Base-by-base conservation (phyloP, 2,329 filamentous ascomycete species). In the Stylonectria norvegica region DNA sequence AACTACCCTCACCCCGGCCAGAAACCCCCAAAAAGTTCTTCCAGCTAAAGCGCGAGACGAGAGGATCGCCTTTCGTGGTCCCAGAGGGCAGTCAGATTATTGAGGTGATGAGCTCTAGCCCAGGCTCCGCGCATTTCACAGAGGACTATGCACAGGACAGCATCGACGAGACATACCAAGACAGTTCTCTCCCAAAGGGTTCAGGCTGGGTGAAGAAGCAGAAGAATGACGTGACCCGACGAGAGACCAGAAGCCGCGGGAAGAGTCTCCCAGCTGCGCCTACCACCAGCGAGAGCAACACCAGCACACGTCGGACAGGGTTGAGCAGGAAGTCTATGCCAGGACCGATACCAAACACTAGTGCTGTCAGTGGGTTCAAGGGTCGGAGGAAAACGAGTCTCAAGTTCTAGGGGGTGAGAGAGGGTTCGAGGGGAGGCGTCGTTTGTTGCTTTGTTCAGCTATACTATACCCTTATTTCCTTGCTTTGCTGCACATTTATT, bases 51-150 rank as follows among this genome's bases (percentile, higher is more conserved):
- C 47, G 29, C 30, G 33, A 34, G 15, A 52, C 49, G 32, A 39
- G 31, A 31, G 38, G 43, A 9, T 52, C 57, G 5, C 47, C 49
- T 1, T 64, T 58, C 35, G 31, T 40, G 15, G 30, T 58, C 19
- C 62, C 56, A 5, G 48, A 53, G n/a, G 60, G 57, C 5, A 63
- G 53, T 17, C 59, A 65, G 42, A 54, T 62, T 20, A 57, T 66
- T 17, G n/a, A n/a, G n/a, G 44, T 55, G 12, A 19, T 66, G 28
- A 57, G 53, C 25, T 64, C 61, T 6, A 61, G 56, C 36, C 48
- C 58, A 3, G 28, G 36, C 23, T 48, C 50, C 15, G 40, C 42
- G 19, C 44, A 47, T 14, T 50, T 48, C 36, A 32, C 31, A 12
- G 52, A 55, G 30, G 28, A 53, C 27, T 52, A 53, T 23, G 49